These are phyloP conservation scores for Candida sphagnicola DNA, from an alignment of 805 yeast species.

Conservation along the genomic window DNA sequence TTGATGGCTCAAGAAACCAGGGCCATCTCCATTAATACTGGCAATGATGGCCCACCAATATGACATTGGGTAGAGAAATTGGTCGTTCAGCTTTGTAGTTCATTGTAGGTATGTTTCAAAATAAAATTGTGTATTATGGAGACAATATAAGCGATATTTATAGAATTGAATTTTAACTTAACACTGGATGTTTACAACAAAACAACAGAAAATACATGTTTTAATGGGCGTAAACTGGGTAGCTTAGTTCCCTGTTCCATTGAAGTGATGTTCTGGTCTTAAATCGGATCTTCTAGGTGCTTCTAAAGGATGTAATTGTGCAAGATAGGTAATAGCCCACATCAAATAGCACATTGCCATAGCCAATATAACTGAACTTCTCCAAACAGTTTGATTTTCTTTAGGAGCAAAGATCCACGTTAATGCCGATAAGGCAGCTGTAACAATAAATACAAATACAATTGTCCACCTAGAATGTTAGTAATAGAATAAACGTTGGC, in stretches of 20 bases:
- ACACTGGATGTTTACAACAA: too few species aligned
- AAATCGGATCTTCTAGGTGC: conserved; percentile 87
- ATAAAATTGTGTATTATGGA: too few species aligned
- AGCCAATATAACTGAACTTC: conserved; percentile 53
- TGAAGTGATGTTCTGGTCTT: conserved; percentile 58
- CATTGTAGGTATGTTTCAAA: too few species aligned
- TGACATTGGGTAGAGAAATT: too few species aligned
- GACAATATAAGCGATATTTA: too few species aligned
- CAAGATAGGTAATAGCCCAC: conserved; percentile 91
- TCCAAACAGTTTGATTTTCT: conserved; percentile 51
- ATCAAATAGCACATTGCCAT: conserved; percentile 75
- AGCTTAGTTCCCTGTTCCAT: neutral
- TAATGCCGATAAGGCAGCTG: conserved; percentile 53
- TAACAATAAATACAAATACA: conserved; percentile 56
- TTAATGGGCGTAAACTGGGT: neutral
- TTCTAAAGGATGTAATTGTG: conserved; percentile 87
- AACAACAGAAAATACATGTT: too few species aligned
- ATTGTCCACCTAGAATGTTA: conserved; percentile 59
- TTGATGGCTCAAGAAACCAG: too few species aligned
- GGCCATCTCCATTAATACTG: too few species aligned
- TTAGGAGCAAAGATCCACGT: conserved; percentile 88
- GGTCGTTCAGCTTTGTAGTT: too few species aligned
- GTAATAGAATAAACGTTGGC: too few species aligned
- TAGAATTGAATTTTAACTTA: too few species aligned
- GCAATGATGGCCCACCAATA: too few species aligned